Conservation (phyloP, 2,329 filamentous ascomycete genomes). For the Zymoseptoria brevis region DNA sequence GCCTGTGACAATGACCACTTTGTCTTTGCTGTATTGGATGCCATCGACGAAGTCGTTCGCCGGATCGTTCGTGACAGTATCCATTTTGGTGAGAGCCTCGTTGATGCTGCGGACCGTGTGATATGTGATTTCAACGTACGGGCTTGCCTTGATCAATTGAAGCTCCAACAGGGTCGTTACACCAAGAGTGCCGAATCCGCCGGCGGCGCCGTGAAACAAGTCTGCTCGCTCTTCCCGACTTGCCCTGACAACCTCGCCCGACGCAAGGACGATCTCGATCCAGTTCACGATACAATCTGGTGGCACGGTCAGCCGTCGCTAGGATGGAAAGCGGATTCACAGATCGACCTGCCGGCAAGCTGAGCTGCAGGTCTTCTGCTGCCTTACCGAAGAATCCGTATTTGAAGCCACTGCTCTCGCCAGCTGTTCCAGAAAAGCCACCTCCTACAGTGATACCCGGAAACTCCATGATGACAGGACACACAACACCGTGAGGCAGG, state of each 20-base stretch:
- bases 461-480: conserved; percentile 63
- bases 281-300: conserved; percentile 50
- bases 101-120: conserved; percentile 34
- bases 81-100: conserved; percentile 36
- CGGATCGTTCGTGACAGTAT: conserved; percentile 29
- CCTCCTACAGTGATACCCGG: conserved; percentile 60
- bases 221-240: conserved; percentile 48
- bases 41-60: conserved; percentile 58
- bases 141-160: conserved; percentile 38
- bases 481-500: conserved; percentile 48
- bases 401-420: conserved; percentile 59
- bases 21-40: conserved; percentile 39
- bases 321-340: not conserved
- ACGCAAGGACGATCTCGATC: conserved; percentile 57
- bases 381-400: conserved; percentile 50
- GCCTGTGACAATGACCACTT: conserved; percentile 38
- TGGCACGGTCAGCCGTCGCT: not conserved
- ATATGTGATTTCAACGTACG: conserved; percentile 45
- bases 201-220: conserved; percentile 57
- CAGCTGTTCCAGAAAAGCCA: conserved; percentile 58
- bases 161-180: conserved; percentile 53
- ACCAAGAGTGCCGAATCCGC: conserved; percentile 58
- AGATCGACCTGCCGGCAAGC: not conserved
- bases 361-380: not conserved
- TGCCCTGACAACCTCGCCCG: conserved; percentile 31